Base-by-base conservation (phyloP, 148 eudicot species). In the Chenopodium suecicum region DNA sequence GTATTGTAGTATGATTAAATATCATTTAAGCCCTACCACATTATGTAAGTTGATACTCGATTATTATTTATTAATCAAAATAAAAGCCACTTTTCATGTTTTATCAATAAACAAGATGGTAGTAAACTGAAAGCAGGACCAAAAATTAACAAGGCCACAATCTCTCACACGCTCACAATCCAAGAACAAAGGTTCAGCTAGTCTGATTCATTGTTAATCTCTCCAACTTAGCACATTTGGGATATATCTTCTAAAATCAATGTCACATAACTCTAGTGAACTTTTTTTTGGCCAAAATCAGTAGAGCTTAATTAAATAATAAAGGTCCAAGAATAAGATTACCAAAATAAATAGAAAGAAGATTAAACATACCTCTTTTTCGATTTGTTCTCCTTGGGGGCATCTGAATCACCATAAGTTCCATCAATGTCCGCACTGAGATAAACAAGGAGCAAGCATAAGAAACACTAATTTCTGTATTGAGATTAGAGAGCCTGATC, bases 391-490 rank as follows among this genome's bases (percentile, higher is more conserved):
- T 93, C 94, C 85, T 89, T 90, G 3, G 68, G 84, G 29, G 74
- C 88, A 54, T 90, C 96, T 29, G 91, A 75, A 74, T 90, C 90
- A 25, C 84, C 91, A 75, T 88, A 89, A 44, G 93, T 80, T 83
- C 92, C 95, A 80, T 93, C 95, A 70, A 87, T 75, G 62, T 91
- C 98, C 71, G 76, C 90, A 83, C 97, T 91, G 86, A 60, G 70
- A 64, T 79, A 62, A 74, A 29, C 32, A 78, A 65, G 70, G 32
- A 77, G 86, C 46, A 58, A 75, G 73, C 48, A 85, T 27, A 66
- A 58, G 48, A 65, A 34, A 74, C 17, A 25, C 44, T 27, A 17
- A 73, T 46, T 14, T 50, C 12, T 54, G 4, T 54, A 54, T 47
- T 47, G 50, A 47, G 14, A 54, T 41, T 2, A 62, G 44, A 22